phyloP scores from a whole-genome alignment of 1,139 yeast species.

The Saccharomyces hybrid region DNA sequence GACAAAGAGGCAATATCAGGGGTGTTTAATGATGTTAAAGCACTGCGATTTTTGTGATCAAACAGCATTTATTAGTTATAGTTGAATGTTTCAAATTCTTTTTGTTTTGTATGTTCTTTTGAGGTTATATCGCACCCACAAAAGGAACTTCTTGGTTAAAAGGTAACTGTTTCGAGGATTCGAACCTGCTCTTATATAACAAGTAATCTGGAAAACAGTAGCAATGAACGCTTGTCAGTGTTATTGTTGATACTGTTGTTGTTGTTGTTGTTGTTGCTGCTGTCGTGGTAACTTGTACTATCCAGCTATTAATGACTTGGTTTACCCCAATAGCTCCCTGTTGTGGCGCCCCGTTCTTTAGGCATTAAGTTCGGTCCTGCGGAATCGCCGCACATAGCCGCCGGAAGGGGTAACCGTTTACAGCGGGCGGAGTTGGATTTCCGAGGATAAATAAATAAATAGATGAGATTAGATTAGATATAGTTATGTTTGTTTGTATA shows the following conservation, averaged over 20 bases:
- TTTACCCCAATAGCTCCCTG: not conserved
- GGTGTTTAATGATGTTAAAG: constrained; percentile 31
- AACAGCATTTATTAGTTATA: not conserved
- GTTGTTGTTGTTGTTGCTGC: not conserved
- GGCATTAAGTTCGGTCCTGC: not conserved
- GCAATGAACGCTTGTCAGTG: not conserved
- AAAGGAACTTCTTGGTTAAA: no score
- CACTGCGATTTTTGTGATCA: not conserved
- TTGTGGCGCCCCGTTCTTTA: not conserved
- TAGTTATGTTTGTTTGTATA: not conserved
- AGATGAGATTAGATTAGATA: not conserved
- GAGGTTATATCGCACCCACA: not conserved
- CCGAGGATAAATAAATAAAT: not conserved
- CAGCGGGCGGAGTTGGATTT: not conserved
- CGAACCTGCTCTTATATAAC: not conserved
- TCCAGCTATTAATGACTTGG: not conserved
- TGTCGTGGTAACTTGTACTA: not conserved
- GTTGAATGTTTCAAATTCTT: not conserved
- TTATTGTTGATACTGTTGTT: not conserved
- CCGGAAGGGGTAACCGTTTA: not conserved
- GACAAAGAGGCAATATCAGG: constrained; percentile 37
- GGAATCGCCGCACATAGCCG: constrained; percentile 1
- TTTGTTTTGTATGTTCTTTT: not conserved
- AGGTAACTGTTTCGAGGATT: no score
- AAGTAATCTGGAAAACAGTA: no score